phyloP scores from a whole-genome alignment of 345 rosid genomes.

The Cardiospermum halicacabum region DNA sequence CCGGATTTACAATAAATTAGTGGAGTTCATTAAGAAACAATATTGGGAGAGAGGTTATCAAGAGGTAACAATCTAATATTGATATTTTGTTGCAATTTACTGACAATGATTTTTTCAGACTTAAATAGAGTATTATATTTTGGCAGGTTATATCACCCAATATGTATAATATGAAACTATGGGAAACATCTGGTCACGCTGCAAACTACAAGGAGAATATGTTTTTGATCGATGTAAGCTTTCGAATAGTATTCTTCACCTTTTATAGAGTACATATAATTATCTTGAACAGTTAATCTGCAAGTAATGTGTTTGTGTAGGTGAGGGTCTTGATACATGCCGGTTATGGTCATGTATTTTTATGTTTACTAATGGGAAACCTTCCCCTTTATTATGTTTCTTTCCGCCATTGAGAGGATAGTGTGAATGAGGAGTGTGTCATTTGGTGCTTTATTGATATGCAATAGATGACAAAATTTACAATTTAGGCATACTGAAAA shows the following conservation, averaged over 20 bases:
- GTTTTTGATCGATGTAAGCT: constrained; percentile 84
- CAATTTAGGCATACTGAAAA: not conserved
- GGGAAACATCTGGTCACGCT: constrained; percentile 98
- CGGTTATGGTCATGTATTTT: not conserved
- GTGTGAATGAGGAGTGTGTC: not conserved
- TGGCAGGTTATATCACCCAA: constrained; percentile 90
- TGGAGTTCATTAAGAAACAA: constrained; percentile 67
- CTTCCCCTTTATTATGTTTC: not conserved
- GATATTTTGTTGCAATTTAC: constrained; percentile 3
- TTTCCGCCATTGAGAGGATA: not conserved
- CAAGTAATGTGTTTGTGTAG: not conserved
- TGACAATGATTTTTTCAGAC: not conserved
- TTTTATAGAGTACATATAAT: not conserved
- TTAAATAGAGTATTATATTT: constrained; percentile 14
- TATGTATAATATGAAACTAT: constrained; percentile 90
- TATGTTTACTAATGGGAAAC: not conserved
- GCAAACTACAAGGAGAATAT: constrained; percentile 95
- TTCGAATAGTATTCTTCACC: not conserved
- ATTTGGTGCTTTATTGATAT: too few species aligned
- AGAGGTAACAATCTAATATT: constrained; percentile 49
- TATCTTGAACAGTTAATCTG: not conserved
- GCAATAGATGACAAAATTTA: not conserved
- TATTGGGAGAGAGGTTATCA: constrained; percentile 86
- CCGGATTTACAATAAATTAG: constrained; percentile 77
- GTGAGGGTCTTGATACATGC: not conserved